phyloP scores from a whole-genome alignment of 306 rosid species.

The Purshia tridentata region DNA sequence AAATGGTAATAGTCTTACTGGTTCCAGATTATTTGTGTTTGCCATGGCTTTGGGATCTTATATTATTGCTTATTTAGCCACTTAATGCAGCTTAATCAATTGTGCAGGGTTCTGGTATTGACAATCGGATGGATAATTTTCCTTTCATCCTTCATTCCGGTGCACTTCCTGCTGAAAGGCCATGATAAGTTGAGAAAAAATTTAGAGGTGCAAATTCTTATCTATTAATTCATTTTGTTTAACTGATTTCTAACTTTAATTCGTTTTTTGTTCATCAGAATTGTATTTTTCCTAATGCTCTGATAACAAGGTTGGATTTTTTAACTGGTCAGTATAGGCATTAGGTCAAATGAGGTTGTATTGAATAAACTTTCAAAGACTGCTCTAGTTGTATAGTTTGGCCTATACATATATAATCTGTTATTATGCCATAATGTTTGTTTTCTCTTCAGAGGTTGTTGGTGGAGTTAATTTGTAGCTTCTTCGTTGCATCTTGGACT shows the following conservation, averaged over 20 bases:
- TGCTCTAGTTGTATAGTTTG: not conserved
- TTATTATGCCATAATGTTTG: conserved; percentile 2
- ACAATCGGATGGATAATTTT: conserved; percentile 91
- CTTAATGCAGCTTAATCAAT: conserved; percentile 8
- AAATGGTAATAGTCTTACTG: not conserved
- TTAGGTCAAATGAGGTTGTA: not conserved
- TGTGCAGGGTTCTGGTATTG: conserved; percentile 79
- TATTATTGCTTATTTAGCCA: conserved; percentile 7
- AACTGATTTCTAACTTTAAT: not conserved
- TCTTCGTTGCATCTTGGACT: conserved; percentile 99
- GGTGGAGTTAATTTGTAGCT: conserved; percentile 95
- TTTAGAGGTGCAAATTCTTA: conserved; percentile 65
- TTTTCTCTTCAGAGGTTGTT: conserved; percentile 62
- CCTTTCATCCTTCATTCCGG: conserved; percentile 84
- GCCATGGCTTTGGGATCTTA: not conserved
- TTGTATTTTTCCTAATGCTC: not conserved
- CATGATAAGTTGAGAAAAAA: conserved; percentile 67
- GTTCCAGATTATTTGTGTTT: conserved; percentile 15
- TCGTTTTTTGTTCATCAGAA: not conserved
- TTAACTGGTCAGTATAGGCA: not conserved
- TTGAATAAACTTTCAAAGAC: not conserved
- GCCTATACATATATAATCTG: not conserved
- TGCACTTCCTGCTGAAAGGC: conserved; percentile 67
- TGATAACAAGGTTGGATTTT: not conserved
- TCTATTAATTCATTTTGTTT: conserved; percentile 1